A percentile compares a stretch with the other conserved stretches of the same genome.
These are phyloP conservation scores for Teunomyces gatunensis DNA, from an alignment of 805 yeast species.

Conservation along the genomic window DNA sequence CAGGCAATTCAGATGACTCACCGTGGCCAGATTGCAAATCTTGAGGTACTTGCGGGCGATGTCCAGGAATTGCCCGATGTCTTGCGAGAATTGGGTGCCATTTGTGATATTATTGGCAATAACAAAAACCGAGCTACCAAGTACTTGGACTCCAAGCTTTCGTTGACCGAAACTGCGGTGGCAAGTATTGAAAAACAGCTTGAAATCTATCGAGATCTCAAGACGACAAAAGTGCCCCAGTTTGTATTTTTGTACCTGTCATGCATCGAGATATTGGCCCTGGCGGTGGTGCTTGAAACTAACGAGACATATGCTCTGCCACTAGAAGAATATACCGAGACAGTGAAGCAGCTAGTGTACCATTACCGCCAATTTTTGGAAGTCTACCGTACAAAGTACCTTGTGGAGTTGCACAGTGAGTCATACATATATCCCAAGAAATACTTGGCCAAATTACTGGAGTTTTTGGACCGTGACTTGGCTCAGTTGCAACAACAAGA, in stretches of 20 bases:
- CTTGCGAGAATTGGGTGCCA: constrained; percentile 41
- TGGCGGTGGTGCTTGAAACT: constrained; percentile 10
- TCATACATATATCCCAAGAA: constrained; percentile 37
- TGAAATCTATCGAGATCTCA: constrained; percentile 19
- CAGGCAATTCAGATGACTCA: constrained; percentile 43
- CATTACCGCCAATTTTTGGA: constrained; percentile 36
- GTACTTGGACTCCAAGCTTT: constrained; percentile 12
- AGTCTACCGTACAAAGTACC: constrained; percentile 34
- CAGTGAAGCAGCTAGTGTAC: constrained; percentile 27
- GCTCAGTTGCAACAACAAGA: constrained; percentile 32
- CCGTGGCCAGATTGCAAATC: constrained; percentile 19
- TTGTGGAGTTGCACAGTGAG: constrained; percentile 39
- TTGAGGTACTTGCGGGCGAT: constrained; percentile 51
- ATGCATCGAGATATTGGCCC: constrained; percentile 4
- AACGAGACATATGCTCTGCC: constrained; percentile 3
- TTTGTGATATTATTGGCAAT: constrained; percentile 33
- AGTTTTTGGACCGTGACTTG: constrained; percentile 34
- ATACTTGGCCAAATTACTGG: constrained; percentile 28
- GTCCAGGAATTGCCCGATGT: constrained; percentile 57
- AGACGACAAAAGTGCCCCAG: constrained; percentile 23
- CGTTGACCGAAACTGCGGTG: constrained; percentile 13
- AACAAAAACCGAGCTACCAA: constrained; percentile 33
- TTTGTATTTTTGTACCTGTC: constrained; percentile 16
- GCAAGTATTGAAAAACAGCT: constrained; percentile 15
- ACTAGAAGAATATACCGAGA: constrained; percentile 20